These are phyloP conservation scores for Phycomyces nitens DNA, from an alignment of 192 early-diverging fungal species.

Conservation along the genomic window DNA sequence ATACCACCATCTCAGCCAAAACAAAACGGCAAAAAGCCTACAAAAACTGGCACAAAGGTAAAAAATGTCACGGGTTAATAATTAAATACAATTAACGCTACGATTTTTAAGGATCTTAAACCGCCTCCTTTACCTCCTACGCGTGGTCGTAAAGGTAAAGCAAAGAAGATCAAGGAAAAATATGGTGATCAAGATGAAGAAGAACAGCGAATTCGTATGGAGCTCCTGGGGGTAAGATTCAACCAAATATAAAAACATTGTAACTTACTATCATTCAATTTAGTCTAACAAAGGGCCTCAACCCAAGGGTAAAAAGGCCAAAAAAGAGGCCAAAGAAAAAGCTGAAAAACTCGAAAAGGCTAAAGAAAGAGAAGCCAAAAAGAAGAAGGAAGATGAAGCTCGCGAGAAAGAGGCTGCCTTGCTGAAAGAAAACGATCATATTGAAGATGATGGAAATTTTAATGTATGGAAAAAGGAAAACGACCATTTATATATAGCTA, in stretches of 20 bases:
- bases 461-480: not conserved
- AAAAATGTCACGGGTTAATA: constrained; percentile 3
- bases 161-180: constrained; percentile 89
- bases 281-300: constrained; percentile 67
- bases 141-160: constrained; percentile 86
- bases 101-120: constrained; percentile 10
- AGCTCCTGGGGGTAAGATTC: constrained; percentile 67
- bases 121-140: constrained; percentile 30
- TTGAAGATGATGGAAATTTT: not conserved
- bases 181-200: constrained; percentile 96
- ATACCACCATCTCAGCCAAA: constrained; percentile 4
- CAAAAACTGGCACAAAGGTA: constrained; percentile 25
- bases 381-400: constrained; percentile 8
- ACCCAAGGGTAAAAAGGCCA: constrained; percentile 69
- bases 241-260: not conserved
- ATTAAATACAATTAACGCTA: too few species aligned
- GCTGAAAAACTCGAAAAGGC: constrained; percentile 30
- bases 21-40: constrained; percentile 22
- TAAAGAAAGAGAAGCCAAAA: constrained; percentile 16
- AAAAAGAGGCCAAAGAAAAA: constrained; percentile 52
- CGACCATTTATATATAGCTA: not conserved
- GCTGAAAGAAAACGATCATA: not conserved
- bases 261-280: not conserved
- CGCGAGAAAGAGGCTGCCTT: not conserved
- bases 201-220: constrained; percentile 78